phyloP scores from a whole-genome alignment of 805 yeast species.

The Cyberlindnera maclurae region DNA sequence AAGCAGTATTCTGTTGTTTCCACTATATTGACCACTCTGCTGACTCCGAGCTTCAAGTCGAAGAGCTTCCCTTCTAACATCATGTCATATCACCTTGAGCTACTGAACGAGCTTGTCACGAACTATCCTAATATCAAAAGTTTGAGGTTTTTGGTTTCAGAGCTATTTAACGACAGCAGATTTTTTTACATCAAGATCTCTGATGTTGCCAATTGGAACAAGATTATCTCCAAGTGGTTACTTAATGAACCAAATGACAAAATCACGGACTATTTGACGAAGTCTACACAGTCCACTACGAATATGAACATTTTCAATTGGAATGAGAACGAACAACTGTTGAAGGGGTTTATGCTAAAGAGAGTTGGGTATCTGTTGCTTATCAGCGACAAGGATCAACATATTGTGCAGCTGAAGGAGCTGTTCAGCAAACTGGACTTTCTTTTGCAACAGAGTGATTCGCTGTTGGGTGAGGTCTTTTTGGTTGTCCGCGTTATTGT shows the following conservation, averaged over 20 bases:
- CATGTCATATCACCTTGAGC: conserved; percentile 34
- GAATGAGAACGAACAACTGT: conserved; percentile 55
- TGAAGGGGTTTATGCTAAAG: conserved; percentile 45
- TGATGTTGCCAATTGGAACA: conserved; percentile 41
- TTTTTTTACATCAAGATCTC: conserved; percentile 38
- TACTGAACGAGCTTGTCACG: conserved; percentile 32
- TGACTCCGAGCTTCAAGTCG: conserved; percentile 46
- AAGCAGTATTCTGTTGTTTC: conserved; percentile 43
- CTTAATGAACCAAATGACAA: conserved; percentile 49
- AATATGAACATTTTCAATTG: conserved; percentile 59
- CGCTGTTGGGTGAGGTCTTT: conserved; percentile 37
- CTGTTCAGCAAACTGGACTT: conserved; percentile 43
- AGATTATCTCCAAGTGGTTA: conserved; percentile 57
- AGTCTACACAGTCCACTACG: conserved; percentile 38
- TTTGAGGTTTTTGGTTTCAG: conserved; percentile 63
- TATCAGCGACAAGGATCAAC: conserved; percentile 54
- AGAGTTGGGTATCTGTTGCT: conserved; percentile 59
- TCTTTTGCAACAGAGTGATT: conserved; percentile 24
- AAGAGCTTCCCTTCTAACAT: conserved; percentile 33
- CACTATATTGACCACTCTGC: conserved; percentile 44
- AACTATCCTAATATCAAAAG: conserved; percentile 32
- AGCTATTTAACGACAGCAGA: conserved; percentile 52
- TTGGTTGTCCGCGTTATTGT: conserved; percentile 58
- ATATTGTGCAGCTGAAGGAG: conserved; percentile 39
- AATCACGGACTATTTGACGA: conserved; percentile 40